A percentile compares a stretch with the other conserved stretches of the same genome.
These are phyloP conservation scores for Xylaria curta DNA, from an alignment of 495 filamentous ascomycete genomes.

Conservation along the genomic window DNA sequence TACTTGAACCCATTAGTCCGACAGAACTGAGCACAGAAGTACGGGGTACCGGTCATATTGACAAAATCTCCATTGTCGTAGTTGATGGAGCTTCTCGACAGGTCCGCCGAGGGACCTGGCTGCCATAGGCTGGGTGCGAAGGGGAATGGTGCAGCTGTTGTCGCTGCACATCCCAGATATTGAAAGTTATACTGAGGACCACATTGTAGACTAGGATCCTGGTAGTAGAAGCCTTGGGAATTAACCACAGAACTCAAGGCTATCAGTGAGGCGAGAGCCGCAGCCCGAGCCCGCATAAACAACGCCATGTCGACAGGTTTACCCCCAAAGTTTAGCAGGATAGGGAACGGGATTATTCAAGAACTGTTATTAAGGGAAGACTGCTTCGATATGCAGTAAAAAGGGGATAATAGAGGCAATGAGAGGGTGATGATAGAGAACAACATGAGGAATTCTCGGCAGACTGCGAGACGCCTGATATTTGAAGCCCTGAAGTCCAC, in stretches of 20 bases:
- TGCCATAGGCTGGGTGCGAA: conserved; percentile 28
- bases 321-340: neutral
- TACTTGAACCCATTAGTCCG: conserved; percentile 39
- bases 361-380: neutral
- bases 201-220: conserved; percentile 23
- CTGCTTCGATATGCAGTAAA: neutral
- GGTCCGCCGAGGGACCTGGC: conserved; percentile 8
- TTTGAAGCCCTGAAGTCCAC: conserved; percentile 22
- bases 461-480: conserved; percentile 18
- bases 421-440: conserved; percentile 20
- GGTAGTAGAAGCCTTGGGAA: conserved; percentile 34
- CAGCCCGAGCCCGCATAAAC: conserved; percentile 28
- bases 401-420: neutral
- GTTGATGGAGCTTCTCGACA: conserved; percentile 29
- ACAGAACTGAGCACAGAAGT: conserved; percentile 36
- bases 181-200: conserved; percentile 30
- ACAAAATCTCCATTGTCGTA: conserved; percentile 30
- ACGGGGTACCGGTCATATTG: conserved; percentile 36
- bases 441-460: neutral
- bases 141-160: conserved; percentile 6
- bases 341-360: neutral
- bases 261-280: conserved; percentile 37
- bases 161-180: conserved; percentile 34
- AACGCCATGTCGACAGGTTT: conserved; percentile 35
- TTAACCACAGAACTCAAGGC: conserved; percentile 34